Base-by-base conservation (phyloP, 208 protist genomes). In the Wallacemonas sp. region DNA sequence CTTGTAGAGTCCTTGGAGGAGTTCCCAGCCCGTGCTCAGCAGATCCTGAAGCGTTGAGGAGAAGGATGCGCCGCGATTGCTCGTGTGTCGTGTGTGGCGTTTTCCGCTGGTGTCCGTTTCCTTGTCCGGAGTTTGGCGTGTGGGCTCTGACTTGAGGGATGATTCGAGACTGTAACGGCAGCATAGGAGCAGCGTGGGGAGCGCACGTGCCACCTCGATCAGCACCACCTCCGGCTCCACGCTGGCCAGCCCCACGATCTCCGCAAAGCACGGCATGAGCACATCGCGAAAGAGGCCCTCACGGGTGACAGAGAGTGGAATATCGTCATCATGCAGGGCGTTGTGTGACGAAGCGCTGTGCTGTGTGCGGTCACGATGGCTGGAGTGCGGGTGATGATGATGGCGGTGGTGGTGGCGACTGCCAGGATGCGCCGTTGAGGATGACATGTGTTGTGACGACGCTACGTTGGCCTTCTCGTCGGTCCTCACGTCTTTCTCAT, bases 141-240 rank as follows among this genome's bases (percentile, higher is more conserved):
- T 21, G 0, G 24, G 17, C 6, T 9, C 9, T 6, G 52, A 14
- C 4, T 16, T 6, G 52, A 8, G 2, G 32, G 26, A 19, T 33
- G 26, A 34, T 38, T 90, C 83, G 12, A 91, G 66, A 44, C 74
- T 71, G 27, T 48, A 65, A 16, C 80, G 78, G 6, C 87, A 68
- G 49, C 77, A 30, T n/a, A 87, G 61, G 2, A 93, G 70, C 41
- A 96, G 24, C 1, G 49, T 47, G 2, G 90, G 87, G n/a, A 96
- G 78, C 36, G 76, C 72, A n/a, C 65, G 55, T 0, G 85, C 90
- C 19, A 95, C 24, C 61, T 91, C 85, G 16, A 76, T 68, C 16
- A 92, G 65, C 32, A 95, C 63, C 29, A 55, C 44, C 24, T 48
- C 44, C 26, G 57, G 24, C 8, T 64, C 55, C 8, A 41, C 56